phyloP scores from a whole-genome alignment of 2,329 filamentous ascomycete species.

The Penicillium janthinellum region DNA sequence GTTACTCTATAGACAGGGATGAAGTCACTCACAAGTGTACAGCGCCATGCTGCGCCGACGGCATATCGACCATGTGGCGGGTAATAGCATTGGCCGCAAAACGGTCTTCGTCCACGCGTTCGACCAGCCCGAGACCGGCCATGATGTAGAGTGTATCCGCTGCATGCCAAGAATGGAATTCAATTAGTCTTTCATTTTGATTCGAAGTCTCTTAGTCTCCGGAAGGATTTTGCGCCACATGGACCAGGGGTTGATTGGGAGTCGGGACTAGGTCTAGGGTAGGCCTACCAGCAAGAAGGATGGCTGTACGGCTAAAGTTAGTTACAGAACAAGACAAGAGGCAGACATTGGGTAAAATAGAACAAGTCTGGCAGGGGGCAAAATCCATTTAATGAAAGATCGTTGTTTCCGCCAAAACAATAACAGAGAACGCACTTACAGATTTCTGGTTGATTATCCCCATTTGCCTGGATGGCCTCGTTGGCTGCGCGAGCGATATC shows the following conservation, averaged over 20 bases:
- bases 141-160: constrained; percentile 43
- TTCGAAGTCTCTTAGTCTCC: neutral
- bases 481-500: constrained; percentile 31
- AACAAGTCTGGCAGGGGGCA: neutral
- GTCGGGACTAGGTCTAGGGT: neutral
- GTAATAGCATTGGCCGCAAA: constrained; percentile 40
- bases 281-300: constrained; percentile 7
- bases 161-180: constrained; percentile 11
- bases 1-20: neutral
- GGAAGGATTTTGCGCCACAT: neutral
- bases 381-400: neutral
- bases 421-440: constrained; percentile 22
- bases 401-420: neutral
- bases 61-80: constrained; percentile 36
- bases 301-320: neutral
- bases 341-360: no score
- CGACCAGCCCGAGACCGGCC: constrained; percentile 39
- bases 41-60: constrained; percentile 40
- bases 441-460: constrained; percentile 20
- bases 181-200: neutral
- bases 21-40: constrained; percentile 37
- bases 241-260: neutral
- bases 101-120: constrained; percentile 33
- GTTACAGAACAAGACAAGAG: neutral
- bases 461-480: constrained; percentile 10